Percentiles rank a stretch among this genome's conserved stretches.
Conservation (phyloP, 257 asterid species). For the Cordia subcordata region DNA sequence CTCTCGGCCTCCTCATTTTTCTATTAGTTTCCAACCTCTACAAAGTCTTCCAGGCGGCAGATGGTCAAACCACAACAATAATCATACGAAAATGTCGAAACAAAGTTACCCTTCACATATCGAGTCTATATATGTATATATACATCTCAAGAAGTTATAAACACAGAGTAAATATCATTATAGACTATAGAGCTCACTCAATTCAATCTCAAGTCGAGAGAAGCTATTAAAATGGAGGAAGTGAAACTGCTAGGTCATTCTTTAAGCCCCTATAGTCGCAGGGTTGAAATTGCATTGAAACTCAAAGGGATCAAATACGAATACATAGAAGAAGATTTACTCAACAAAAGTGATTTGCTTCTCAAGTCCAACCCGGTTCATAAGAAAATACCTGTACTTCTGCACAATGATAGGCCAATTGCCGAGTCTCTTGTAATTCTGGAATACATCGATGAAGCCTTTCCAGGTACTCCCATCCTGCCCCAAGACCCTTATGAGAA, state of each 20-base stretch:
- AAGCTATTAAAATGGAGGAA: slow-evolving; percentile 43
- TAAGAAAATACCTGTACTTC: slow-evolving; percentile 35
- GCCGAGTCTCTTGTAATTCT: slow-evolving; percentile 39
- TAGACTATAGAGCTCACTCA: too few relatives aligned
- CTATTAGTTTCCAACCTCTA: too few relatives aligned
- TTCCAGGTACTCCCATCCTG: slow-evolving; percentile 30
- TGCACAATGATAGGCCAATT: slow-evolving; percentile 46
- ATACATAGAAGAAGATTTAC: slow-evolving; percentile 25
- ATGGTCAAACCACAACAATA: too few relatives aligned
- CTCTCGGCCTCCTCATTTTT: too few relatives aligned
- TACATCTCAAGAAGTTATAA: too few relatives aligned
- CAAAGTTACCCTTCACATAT: too few relatives aligned
- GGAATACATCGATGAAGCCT: slow-evolving; percentile 49
- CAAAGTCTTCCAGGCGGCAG: too few relatives aligned
- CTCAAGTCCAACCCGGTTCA: slow-evolving; percentile 42
- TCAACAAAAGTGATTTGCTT: slow-evolving; percentile 31
- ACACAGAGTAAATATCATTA: too few relatives aligned
- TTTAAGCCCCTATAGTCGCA: slow-evolving; percentile 35
- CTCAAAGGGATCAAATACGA: slow-evolving; percentile 45
- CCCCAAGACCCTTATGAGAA: slow-evolving; percentile 38
- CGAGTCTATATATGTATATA: too few relatives aligned
- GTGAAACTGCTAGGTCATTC: slow-evolving; percentile 39
- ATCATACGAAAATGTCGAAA: too few relatives aligned
- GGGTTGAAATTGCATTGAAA: slow-evolving; percentile 39
- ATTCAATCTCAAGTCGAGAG: too few relatives aligned